Conservation (phyloP, 1,139 yeast genomes). For the Taphrina populina region DNA sequence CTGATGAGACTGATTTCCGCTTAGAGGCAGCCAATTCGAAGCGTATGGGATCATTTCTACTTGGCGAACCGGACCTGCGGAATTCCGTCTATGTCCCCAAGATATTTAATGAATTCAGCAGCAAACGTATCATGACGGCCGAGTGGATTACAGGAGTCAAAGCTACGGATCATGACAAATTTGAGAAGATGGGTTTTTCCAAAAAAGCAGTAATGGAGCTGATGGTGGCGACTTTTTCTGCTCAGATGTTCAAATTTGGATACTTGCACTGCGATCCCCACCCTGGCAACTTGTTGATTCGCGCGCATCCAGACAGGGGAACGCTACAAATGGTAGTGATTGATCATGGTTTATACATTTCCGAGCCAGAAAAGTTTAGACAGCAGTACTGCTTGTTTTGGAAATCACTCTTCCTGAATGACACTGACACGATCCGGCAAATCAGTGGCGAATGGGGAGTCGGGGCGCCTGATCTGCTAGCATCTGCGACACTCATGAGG, state of each 20-base stretch:
- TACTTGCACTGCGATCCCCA: conserved; percentile 79
- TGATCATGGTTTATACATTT: conserved; percentile 73
- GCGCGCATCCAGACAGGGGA: conserved; percentile 45
- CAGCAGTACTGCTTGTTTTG: conserved; percentile 61
- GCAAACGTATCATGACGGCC: conserved; percentile 57
- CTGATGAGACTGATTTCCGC: conserved; percentile 61
- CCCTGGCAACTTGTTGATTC: conserved; percentile 69
- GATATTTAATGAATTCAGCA: conserved; percentile 51
- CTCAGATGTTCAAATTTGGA: conserved; percentile 73
- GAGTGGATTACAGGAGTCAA: conserved; percentile 79
- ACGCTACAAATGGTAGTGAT: conserved; percentile 59
- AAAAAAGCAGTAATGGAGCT: conserved; percentile 53
- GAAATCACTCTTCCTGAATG: conserved; percentile 59
- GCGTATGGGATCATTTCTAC: conserved; percentile 45
- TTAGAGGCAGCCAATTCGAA: conserved; percentile 58
- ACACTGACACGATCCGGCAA: conserved; percentile 52
- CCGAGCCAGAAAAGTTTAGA: conserved; percentile 55
- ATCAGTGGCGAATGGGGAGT: conserved; percentile 69
- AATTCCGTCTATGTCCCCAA: conserved; percentile 57
- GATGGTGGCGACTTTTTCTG: conserved; percentile 59
- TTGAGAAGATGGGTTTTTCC: conserved; percentile 51
- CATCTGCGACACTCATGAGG: conserved; percentile 58
- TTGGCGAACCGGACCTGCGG: conserved; percentile 46
- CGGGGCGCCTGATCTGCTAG: conserved; percentile 63
- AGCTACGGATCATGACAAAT: conserved; percentile 51